These are phyloP conservation scores for Saccharum hybrid DNA, from an alignment of 202 grass and related monocot genomes.

Conservation along the genomic window DNA sequence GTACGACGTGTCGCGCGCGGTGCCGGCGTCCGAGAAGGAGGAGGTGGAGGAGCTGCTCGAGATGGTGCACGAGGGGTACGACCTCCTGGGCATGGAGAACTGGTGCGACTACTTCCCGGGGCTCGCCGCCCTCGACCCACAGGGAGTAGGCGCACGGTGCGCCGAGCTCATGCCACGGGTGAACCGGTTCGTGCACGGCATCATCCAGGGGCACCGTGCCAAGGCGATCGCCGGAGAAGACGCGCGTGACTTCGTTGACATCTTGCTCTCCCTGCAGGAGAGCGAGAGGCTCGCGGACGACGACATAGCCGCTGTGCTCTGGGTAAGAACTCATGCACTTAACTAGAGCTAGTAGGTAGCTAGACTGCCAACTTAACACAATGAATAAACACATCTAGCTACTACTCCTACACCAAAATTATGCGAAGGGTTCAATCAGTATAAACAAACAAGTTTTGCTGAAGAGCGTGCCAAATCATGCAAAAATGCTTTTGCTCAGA, in stretches of 20 bases:
- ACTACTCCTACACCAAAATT: neutral
- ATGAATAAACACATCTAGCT: neutral
- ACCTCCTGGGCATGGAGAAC: conserved; percentile 77
- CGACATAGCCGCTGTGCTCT: conserved; percentile 78
- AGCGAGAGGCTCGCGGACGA: conserved; percentile 64
- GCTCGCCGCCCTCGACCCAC: conserved; percentile 64
- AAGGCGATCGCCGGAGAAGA: conserved; percentile 34
- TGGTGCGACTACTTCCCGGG: conserved; percentile 80
- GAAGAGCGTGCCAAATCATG: neutral
- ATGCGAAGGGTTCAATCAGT: neutral
- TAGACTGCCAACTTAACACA: neutral
- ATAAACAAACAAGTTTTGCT: conserved; percentile 12
- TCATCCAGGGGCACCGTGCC: conserved; percentile 64
- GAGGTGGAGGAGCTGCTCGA: conserved; percentile 66
- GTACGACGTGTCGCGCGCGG: conserved; percentile 50
- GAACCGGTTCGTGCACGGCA: conserved; percentile 67
- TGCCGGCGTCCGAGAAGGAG: conserved; percentile 23
- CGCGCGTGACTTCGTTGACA: conserved; percentile 63
- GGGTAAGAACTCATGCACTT: conserved; percentile 54
- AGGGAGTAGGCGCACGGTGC: conserved; percentile 63
- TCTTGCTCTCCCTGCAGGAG: conserved; percentile 72
- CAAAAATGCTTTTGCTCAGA: conserved; percentile 22
- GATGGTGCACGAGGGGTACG: conserved; percentile 87
- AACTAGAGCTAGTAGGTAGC: neutral
- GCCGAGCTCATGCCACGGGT: conserved; percentile 74